A percentile compares a stretch with the other conserved stretches of the same genome.
phyloP scores from a whole-genome alignment of 2,329 filamentous ascomycete species.

The Xylaria sp. region DNA sequence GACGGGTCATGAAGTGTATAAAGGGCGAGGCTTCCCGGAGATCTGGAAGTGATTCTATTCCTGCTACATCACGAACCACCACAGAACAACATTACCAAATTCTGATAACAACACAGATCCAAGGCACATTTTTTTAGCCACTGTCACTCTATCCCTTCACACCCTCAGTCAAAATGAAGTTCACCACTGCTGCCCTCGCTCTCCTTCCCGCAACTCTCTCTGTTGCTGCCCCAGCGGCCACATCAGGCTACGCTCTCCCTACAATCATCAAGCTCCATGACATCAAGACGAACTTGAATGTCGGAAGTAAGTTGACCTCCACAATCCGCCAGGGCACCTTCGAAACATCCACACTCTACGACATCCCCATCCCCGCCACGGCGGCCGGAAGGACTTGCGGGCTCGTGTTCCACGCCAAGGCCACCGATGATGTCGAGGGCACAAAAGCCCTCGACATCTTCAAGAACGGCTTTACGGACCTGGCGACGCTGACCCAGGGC shows the following conservation, averaged over 20 bases:
- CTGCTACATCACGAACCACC: constrained; percentile 16
- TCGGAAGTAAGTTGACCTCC: constrained; percentile 2
- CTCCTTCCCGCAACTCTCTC: constrained; percentile 44
- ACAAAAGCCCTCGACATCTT: constrained; percentile 43
- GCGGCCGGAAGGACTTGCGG: constrained; percentile 43
- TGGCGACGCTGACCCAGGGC: constrained; percentile 37
- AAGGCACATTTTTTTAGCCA: not conserved
- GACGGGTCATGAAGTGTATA: constrained; percentile 27
- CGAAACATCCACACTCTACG: constrained; percentile 46
- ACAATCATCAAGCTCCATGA: constrained; percentile 44
- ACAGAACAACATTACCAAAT: constrained; percentile 7
- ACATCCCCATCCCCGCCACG: constrained; percentile 43
- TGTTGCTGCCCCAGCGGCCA: constrained; percentile 42
- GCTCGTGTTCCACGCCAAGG: constrained; percentile 41
- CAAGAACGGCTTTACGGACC: constrained; percentile 43
- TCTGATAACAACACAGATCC: not conserved
- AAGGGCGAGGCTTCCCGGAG: constrained; percentile 10
- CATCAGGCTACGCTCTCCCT: constrained; percentile 42
- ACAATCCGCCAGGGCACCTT: constrained; percentile 38
- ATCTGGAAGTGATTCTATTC: not conserved
- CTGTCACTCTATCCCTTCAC: constrained; percentile 3
- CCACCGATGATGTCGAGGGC: constrained; percentile 37
- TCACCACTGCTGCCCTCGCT: constrained; percentile 39
- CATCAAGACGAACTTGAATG: constrained; percentile 42
- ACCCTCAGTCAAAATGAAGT: constrained; percentile 44